Base-by-base conservation (phyloP, 129 eudicot genomes). In the Flaveria trinervia region DNA sequence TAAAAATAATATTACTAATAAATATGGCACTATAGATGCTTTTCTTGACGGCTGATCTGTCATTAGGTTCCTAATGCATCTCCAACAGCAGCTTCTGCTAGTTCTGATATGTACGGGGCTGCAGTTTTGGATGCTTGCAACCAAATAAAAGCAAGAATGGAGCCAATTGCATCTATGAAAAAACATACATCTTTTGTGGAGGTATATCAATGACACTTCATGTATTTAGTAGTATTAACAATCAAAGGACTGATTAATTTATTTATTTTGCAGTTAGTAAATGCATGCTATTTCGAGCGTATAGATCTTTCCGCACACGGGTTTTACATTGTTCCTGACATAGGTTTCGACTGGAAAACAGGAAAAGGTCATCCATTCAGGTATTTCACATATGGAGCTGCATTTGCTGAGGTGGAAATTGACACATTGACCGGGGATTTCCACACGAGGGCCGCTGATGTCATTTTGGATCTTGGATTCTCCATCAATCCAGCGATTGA, bases 51-150 rank as follows among this genome's bases (percentile, higher is more conserved):
- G 72, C 25, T 76, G 52, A 65, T 76, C 43, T 76, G 52, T 65
- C 41, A 3, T 22, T 65, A 95, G 99, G 97, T 95, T 33, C 99
- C 99, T 9, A 95, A 95, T 88, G 88, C 99, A 62, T 91, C 99
- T 65, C 97, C 99, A 11, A 95, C 99, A 62, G 99, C 99, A 68
- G 99, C 99, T 76, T 95, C 99, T 7, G 99, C 97, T 57, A 95
- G 99, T 71, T 92, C 99, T 25, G 99, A 95, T 77, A 74, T 91
- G 88, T 95, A 95, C 36, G 99, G 99, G 57, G 99, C 97, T 48
- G 99, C 99, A 57, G 99, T 95, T 62, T 81, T 95, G 71, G 99
- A 95, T 83, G 99, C 99, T 12, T 95, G 99, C 65, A 84, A 87
- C 36, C 99, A 95, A 88, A 83, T 95, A 59, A 95, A 91, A 91